Conservation (phyloP, 192 early-diverging fungal species). For the Rhizophagus prolifer region DNA sequence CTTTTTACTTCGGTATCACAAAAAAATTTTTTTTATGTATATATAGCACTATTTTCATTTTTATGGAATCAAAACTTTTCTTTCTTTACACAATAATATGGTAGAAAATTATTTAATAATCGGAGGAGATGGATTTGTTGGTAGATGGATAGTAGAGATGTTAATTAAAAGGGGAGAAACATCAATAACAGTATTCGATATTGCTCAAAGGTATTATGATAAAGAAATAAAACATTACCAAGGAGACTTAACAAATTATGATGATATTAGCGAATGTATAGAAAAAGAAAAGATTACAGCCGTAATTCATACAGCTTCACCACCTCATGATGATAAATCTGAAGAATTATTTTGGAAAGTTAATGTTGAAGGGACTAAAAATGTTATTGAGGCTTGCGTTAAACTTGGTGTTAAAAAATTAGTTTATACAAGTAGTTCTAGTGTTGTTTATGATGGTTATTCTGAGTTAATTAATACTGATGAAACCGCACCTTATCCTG, state of each 20-base stretch:
- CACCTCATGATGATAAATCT: conserved; percentile 68
- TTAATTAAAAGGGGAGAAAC: conserved; percentile 64
- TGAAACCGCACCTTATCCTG: conserved; percentile 76
- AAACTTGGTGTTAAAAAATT: conserved; percentile 62
- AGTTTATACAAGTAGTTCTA: conserved; percentile 85
- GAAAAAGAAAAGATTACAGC: conserved; percentile 48
- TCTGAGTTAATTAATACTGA: conserved; percentile 73
- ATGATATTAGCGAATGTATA: conserved; percentile 62
- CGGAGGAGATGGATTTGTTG: conserved; percentile 89
- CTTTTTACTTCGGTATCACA: too few relatives aligned
- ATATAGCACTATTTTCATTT: too few relatives aligned
- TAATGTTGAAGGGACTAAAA: conserved; percentile 85
- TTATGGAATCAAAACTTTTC: neutral
- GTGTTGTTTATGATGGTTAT: conserved; percentile 83
- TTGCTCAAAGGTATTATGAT: conserved; percentile 49
- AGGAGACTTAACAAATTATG: conserved; percentile 52
- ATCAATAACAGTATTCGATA: conserved; percentile 80
- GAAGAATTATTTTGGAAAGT: conserved; percentile 73
- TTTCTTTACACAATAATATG: neutral
- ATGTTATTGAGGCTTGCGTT: conserved; percentile 77
- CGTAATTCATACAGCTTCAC: conserved; percentile 92
- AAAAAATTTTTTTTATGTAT: too few relatives aligned
- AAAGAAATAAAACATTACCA: conserved; percentile 47
- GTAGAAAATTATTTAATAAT: conserved; percentile 66
- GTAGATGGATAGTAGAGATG: conserved; percentile 70